phyloP scores from a whole-genome alignment of 2,329 filamentous ascomycete species.

The Thielaviopsis musarum region DNA sequence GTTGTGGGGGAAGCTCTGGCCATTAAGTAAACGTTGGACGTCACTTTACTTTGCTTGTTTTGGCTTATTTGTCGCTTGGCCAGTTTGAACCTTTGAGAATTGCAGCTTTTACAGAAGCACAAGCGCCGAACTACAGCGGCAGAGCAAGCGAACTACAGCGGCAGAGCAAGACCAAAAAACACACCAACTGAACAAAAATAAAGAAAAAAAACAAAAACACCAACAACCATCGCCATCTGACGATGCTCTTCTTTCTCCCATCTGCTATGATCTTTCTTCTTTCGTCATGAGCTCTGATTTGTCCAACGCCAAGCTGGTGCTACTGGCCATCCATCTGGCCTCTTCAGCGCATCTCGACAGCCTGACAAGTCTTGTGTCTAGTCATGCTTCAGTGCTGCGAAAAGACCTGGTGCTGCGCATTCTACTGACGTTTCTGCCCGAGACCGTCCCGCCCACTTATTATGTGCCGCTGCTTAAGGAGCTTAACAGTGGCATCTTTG shows the following conservation, averaged over 20 bases:
- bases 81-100: too few relatives aligned
- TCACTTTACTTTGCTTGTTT: too few relatives aligned
- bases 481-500: slow-evolving; percentile 32
- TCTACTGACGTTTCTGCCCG: slow-evolving; percentile 61
- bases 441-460: slow-evolving; percentile 43
- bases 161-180: too few relatives aligned
- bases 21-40: too few relatives aligned
- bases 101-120: too few relatives aligned
- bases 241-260: not conserved
- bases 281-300: slow-evolving; percentile 26
- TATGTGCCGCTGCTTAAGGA: slow-evolving; percentile 47
- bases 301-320: slow-evolving; percentile 50
- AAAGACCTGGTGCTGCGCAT: slow-evolving; percentile 53
- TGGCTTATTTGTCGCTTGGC: too few relatives aligned
- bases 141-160: too few relatives aligned
- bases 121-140: too few relatives aligned
- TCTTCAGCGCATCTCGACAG: slow-evolving; percentile 46
- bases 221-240: not conserved
- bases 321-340: slow-evolving; percentile 57
- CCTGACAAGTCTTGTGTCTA: slow-evolving; percentile 41
- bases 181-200: not conserved
- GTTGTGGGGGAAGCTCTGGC: not conserved
- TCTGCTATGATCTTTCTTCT: not conserved
- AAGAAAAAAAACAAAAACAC: not conserved
- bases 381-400: slow-evolving; percentile 39